A percentile compares a stretch with the other conserved stretches of the same genome.
Evolutionary conservation across 106 monocot genomes (phyloP).

Genomic region (Cymbidium sinense): DNA sequence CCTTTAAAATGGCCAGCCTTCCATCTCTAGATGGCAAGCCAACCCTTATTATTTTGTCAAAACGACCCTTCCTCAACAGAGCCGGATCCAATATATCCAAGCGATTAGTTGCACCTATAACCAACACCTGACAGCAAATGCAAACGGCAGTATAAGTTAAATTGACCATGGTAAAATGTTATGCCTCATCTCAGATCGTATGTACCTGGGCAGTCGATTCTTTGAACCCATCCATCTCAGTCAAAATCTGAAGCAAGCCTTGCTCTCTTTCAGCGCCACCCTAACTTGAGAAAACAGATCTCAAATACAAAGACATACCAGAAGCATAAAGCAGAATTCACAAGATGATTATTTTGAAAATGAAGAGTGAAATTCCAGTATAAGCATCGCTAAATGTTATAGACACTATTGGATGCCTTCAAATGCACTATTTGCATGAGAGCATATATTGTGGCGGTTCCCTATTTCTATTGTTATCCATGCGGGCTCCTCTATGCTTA

Average conservation of each 20-base stretch:
- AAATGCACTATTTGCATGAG: neutral
- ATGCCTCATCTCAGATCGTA: neutral
- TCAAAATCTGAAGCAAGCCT: conserved; percentile 89
- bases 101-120: conserved; percentile 86
- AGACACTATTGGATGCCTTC: neutral
- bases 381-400: neutral
- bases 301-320: neutral
- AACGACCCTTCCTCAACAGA: conserved; percentile 72
- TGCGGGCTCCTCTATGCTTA: neutral
- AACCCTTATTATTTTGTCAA: conserved; percentile 89
- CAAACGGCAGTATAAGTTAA: neutral
- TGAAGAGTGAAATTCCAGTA: neutral
- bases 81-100: conserved; percentile 86
- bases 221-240: conserved; percentile 90
- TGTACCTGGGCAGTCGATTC: conserved; percentile 60
- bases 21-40: conserved; percentile 85
- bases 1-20: conserved; percentile 75
- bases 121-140: conserved; percentile 44
- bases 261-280: conserved; percentile 92
- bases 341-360: neutral
- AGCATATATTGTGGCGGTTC: neutral
- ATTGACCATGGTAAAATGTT: neutral
- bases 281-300: conserved; percentile 25
- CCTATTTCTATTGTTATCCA: neutral
- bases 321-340: neutral